Conservation (phyloP, 805 yeast genomes). For the Candida morakotiae region DNA sequence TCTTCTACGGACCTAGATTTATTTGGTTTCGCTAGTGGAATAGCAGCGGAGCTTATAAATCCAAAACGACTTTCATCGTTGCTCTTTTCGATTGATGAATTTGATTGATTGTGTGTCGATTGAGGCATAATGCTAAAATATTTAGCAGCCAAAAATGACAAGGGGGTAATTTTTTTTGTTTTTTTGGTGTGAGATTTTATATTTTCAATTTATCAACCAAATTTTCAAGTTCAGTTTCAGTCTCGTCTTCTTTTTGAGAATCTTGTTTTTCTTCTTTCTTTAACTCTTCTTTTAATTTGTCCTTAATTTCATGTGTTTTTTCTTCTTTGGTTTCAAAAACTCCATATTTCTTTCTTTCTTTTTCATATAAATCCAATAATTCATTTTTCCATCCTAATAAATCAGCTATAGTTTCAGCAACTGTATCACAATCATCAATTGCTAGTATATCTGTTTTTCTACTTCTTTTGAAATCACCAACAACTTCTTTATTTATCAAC, state of each 20-base stretch:
- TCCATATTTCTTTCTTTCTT: constrained; percentile 11
- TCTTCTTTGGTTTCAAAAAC: constrained; percentile 9
- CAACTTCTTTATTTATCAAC: constrained; percentile 69
- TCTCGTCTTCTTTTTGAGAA: background rate
- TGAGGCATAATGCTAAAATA: background rate
- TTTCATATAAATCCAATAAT: constrained; percentile 36
- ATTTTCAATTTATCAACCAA: constrained; percentile 7
- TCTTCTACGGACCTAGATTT: background rate
- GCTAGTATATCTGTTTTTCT: constrained; percentile 60
- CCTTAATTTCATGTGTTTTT: constrained; percentile 11
- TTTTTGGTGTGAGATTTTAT: background rate
- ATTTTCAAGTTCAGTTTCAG: background rate
- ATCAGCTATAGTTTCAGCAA: constrained; percentile 50
- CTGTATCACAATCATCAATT: constrained; percentile 63
- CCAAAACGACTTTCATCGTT: constrained; percentile 2
- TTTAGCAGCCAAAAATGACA: constrained; percentile 2
- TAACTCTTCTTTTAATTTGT: constrained; percentile 9
- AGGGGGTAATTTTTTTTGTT: background rate
- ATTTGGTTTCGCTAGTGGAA: background rate
- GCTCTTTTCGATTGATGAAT: background rate
- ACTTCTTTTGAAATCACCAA: constrained; percentile 59
- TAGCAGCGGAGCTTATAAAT: constrained; percentile 1
- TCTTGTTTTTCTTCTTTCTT: background rate
- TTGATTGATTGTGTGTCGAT: background rate
- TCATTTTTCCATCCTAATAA: constrained; percentile 64